Conservation (phyloP, 768 basidiomycete species). For the Auricularia sp. region DNA sequence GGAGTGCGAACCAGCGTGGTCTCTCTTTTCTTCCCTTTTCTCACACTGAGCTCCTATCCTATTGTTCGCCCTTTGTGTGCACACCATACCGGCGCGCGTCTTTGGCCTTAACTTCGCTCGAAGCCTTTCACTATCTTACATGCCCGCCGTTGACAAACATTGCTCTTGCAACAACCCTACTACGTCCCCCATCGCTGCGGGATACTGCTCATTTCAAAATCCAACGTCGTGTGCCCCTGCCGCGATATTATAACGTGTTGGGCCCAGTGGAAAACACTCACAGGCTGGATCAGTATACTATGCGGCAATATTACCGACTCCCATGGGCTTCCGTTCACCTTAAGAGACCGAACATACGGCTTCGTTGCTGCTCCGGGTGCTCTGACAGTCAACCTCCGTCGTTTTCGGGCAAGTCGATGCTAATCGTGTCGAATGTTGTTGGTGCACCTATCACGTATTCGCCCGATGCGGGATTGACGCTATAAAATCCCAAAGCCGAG, state of each 20-base stretch:
- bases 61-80: too few relatives aligned
- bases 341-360: slow-evolving; percentile 51
- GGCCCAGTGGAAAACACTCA: not conserved
- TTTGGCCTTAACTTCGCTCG: too few relatives aligned
- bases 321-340: slow-evolving; percentile 40
- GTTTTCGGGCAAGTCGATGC: slow-evolving; percentile 41
- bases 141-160: too few relatives aligned
- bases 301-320: slow-evolving; percentile 46
- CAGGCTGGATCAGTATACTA: not conserved
- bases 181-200: slow-evolving; percentile 34
- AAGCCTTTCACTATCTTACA: too few relatives aligned
- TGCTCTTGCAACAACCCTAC: not conserved
- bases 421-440: slow-evolving; percentile 39
- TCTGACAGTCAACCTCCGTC: slow-evolving; percentile 36
- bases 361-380: slow-evolving; percentile 49
- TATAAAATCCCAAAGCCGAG: slow-evolving; percentile 75
- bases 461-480: slow-evolving; percentile 69
- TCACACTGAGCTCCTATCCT: too few relatives aligned
- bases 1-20: too few relatives aligned
- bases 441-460: slow-evolving; percentile 71
- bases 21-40: too few relatives aligned
- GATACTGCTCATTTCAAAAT: slow-evolving; percentile 54
- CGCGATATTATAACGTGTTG: slow-evolving; percentile 28
- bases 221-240: slow-evolving; percentile 40
- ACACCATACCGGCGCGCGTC: too few relatives aligned